Evolutionary conservation across 768 basidiomycete species (phyloP), one percentile per base, ranked within the genome.

Genomic region (Tulasnella sp.): DNA sequence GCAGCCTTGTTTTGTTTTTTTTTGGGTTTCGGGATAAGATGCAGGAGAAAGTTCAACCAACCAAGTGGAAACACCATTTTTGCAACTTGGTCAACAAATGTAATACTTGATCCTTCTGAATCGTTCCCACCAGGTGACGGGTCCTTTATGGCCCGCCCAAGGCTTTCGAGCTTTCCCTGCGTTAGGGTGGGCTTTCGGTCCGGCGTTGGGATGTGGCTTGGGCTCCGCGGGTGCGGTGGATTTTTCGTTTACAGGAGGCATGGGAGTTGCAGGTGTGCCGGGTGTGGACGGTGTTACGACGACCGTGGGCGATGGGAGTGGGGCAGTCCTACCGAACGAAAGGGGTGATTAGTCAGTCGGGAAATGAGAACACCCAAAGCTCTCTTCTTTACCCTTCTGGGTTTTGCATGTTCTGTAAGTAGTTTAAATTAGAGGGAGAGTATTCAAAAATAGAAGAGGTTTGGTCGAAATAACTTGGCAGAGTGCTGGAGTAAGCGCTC

Each of bases 121-220:
- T n/a, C 64, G 36, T 54, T 75, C 74, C 74, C 74, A 75, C 74
- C 74, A 75, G 5, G 74, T 75, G 52, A 75, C 74, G 45, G 74
- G 74, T 39, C 74, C 74, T 14, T 75, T 75, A 12, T 68, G 58
- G 25, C 40, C 25, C 34, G 74, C 74, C 74, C 74, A 75, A 34
- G 74, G 74, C 39, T 75, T 75, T n/a, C 19, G 34, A 17, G n/a
- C 54, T 67, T 68, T 75, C 31, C 64, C 74, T 19, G 52, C 58
- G 74, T 68, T 68, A 0, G 74, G 74, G 22, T 75, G 74, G 38
- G 12, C 74, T 25, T 67, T 67, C 38, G 49, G 40, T 17, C 36
- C 74, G 29, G 74, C 34, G 36, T 75, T 75, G 29, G 74, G 74
- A 67, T 75, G 74, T 12, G 74, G 74, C 34, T 68, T 75, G 22